Base-by-base conservation (phyloP, 371 early-diverging fungal species). In the Rhizopus stolonifer region DNA sequence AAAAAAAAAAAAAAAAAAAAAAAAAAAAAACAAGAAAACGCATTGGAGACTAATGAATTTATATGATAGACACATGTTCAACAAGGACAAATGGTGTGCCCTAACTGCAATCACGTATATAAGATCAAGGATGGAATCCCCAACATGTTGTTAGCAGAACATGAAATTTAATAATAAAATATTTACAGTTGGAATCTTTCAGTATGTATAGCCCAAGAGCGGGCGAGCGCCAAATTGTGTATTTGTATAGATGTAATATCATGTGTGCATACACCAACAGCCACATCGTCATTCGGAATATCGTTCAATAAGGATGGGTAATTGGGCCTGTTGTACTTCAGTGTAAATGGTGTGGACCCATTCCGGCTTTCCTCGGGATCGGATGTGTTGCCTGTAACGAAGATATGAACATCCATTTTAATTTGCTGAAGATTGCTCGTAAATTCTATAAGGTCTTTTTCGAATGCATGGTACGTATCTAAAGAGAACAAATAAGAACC, bases 131-230 rank as follows among this genome's bases (percentile, higher is more conserved):
- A 96, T 62, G 94, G 95, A 29, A 92, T 98, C 51, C 94, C 98
- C 50, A 98, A 98, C 75, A 96, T 98, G 96, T 80, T 98, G 13
- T 77, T 98, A 31, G 90, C 89, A 34, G 98, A 96, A 58, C 89
- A 87, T 49, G 98, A 98, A 75, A 89, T 96, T 47, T 94, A 86
- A 79, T 64, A 18, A 45, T 42, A 17, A n/a, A n/a, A 18, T 42
- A 42, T 42, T 42, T 54, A 57, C 17, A 56, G 19, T 45, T 70
- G 63, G 49, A 75, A 75, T 32, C 63, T 51, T 42, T 75, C 75
- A 18, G 26, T 56, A 34, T 57, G 53, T n/a, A 75, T 24, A 10
- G 39, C 22, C 75, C 75, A 75, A 7, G 54, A 56, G 46, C 39
- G 46, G 10, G n/a, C 15, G 3, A 64, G 57, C 22, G 54, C 67